Conservation (phyloP, 768 basidiomycete species). For the Polyporus arcularius region DNA sequence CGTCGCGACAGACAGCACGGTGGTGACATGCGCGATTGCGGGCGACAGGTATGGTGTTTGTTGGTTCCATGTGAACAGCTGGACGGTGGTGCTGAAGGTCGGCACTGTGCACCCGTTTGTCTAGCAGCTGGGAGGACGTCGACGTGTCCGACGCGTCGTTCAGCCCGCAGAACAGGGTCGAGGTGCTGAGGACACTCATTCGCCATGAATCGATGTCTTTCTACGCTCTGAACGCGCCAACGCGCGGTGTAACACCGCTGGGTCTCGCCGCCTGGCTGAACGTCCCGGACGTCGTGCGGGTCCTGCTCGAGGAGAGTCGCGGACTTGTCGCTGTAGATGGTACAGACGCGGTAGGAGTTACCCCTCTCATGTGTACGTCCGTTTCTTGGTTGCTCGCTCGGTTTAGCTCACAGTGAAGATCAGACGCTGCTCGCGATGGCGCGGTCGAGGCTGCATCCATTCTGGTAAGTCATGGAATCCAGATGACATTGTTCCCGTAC, state of each 20-base stretch:
- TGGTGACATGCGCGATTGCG: slow-evolving; percentile 69
- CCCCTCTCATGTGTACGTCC: slow-evolving; percentile 80
- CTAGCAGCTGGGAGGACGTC: slow-evolving; percentile 62
- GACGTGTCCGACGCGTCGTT: slow-evolving; percentile 74
- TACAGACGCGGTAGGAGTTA: slow-evolving; percentile 73
- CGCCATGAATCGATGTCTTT: slow-evolving; percentile 61
- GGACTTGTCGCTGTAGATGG: slow-evolving; percentile 72
- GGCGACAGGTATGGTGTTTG: slow-evolving; percentile 56
- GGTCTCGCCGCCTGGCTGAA: slow-evolving; percentile 82
- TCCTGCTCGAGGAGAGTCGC: slow-evolving; percentile 63
- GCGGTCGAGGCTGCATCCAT: slow-evolving; percentile 64
- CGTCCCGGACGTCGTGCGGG: slow-evolving; percentile 55
- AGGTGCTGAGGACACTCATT: slow-evolving; percentile 56
- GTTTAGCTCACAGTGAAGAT: slow-evolving; percentile 4
- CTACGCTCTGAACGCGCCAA: slow-evolving; percentile 73
- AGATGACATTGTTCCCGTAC: neutral
- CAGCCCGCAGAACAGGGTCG: slow-evolving; percentile 56
- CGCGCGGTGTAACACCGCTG: slow-evolving; percentile 75
- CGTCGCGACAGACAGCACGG: slow-evolving; percentile 53
- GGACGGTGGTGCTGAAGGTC: slow-evolving; percentile 13
- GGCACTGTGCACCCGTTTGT: slow-evolving; percentile 4
- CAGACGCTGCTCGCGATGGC: slow-evolving; percentile 80
- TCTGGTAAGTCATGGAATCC: slow-evolving; percentile 47
- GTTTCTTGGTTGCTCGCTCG: neutral
- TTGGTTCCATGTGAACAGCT: slow-evolving; percentile 1